Conservation (phyloP, 257 asterid genomes). For the Solanum piurae region DNA sequence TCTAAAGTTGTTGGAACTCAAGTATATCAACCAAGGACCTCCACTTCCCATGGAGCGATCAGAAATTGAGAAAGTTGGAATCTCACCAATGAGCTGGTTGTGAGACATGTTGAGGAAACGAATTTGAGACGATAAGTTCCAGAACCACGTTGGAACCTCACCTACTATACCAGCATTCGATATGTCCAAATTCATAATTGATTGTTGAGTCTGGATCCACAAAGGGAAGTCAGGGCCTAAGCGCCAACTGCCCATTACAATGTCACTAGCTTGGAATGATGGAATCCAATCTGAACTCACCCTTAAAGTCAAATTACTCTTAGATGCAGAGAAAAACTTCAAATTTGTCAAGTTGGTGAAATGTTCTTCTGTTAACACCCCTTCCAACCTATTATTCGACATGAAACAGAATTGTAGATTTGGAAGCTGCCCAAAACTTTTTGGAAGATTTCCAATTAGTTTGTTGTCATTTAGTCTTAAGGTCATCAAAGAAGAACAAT, state of each 20-base stretch:
- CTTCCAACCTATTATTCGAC: conserved; percentile 12
- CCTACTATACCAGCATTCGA: neutral
- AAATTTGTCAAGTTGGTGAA: conserved; percentile 21
- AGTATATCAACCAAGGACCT: neutral
- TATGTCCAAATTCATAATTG: neutral
- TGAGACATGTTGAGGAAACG: neutral
- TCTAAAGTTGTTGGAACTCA: conserved; percentile 20
- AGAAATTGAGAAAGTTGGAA: neutral
- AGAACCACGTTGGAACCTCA: conserved; percentile 4
- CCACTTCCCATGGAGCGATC: neutral
- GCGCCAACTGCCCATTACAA: neutral
- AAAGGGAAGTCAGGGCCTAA: neutral
- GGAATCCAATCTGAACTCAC: conserved; percentile 7
- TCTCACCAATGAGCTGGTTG: neutral
- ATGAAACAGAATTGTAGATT: neutral
- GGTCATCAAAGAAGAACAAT: neutral
- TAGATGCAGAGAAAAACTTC: neutral
- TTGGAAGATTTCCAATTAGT: neutral
- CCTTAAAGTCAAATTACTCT: conserved; percentile 10
- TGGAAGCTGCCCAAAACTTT: conserved; percentile 9
- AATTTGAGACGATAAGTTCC: conserved; percentile 1
- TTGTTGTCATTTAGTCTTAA: neutral
- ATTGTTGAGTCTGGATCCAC: conserved; percentile 2
- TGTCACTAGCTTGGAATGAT: neutral
- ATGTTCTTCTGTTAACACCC: conserved; percentile 19